Percentiles rank a stretch among this genome's conserved stretches.
Conservation (phyloP, 2,329 filamentous ascomycete genomes). For the Coniochaeta sp. region DNA sequence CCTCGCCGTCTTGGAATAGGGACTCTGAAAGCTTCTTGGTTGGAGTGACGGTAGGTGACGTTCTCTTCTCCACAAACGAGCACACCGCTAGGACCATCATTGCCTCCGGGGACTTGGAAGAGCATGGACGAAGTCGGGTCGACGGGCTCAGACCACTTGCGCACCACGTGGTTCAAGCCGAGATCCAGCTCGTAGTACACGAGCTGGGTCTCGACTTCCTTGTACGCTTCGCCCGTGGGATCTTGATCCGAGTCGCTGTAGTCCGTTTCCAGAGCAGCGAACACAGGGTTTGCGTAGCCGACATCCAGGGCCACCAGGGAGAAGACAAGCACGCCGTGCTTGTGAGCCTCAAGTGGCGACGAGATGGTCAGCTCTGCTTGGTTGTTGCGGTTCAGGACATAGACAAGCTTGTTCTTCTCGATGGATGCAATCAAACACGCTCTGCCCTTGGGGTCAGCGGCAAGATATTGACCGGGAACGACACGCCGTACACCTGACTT, state of each 20-base stretch:
- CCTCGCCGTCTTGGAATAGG: slow-evolving; percentile 82
- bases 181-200: slow-evolving; percentile 98
- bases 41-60: slow-evolving; percentile 95
- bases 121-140: slow-evolving; percentile 83
- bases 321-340: slow-evolving; percentile 83
- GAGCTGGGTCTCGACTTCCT: slow-evolving; percentile 79
- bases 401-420: slow-evolving; percentile 99
- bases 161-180: slow-evolving; percentile 92
- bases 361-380: slow-evolving; percentile 95
- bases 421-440: slow-evolving; percentile 89
- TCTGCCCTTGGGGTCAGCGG: slow-evolving; percentile 89
- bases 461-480: slow-evolving; percentile 91
- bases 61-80: slow-evolving; percentile 91
- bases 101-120: slow-evolving; percentile 91
- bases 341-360: slow-evolving; percentile 92
- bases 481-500: slow-evolving; percentile 94
- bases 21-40: slow-evolving; percentile 81
- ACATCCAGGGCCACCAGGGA: slow-evolving; percentile 85
- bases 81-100: slow-evolving; percentile 89
- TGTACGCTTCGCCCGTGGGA: slow-evolving; percentile 71
- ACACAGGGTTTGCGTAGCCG: slow-evolving; percentile 94
- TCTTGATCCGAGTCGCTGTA: slow-evolving; percentile 90
- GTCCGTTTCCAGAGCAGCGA: slow-evolving; percentile 89
- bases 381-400: slow-evolving; percentile 91
- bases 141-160: slow-evolving; percentile 92